Evolutionary conservation across 2,329 filamentous ascomycete genomes (phyloP).

Genomic region (Neofusicoccum sp.): DNA sequence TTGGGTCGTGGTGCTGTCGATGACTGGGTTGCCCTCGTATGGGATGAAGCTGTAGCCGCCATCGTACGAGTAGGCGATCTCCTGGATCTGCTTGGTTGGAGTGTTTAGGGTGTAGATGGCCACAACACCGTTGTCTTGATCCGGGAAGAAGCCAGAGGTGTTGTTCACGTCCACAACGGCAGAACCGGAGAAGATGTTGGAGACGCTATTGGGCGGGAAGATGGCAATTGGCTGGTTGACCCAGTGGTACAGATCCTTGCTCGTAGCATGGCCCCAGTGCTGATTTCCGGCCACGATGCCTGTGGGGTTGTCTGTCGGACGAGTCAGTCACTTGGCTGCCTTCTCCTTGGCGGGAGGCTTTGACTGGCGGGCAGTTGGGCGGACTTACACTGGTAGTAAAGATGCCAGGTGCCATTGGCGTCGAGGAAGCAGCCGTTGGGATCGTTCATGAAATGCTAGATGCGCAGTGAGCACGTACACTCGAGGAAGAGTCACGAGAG

Average conservation of each 20-base stretch:
- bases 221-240: conserved; percentile 63
- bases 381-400: conserved; percentile 61
- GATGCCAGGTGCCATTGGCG: conserved; percentile 57
- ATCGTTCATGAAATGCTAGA: conserved; percentile 54
- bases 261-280: conserved; percentile 67
- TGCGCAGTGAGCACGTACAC: not conserved
- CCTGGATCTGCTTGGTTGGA: conserved; percentile 51
- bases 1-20: conserved; percentile 53
- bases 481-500: conserved; percentile 23
- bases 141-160: conserved; percentile 63
- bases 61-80: conserved; percentile 61
- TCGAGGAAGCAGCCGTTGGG: conserved; percentile 64
- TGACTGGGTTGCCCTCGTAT: conserved; percentile 61
- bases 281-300: conserved; percentile 55
- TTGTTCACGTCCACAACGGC: conserved; percentile 62
- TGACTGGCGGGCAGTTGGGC: not conserved
- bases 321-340: conserved; percentile 18
- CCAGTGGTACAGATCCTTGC: conserved; percentile 62
- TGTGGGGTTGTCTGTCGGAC: conserved; percentile 48
- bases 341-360: not conserved
- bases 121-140: conserved; percentile 60
- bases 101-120: conserved; percentile 56
- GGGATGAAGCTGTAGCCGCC: conserved; percentile 61
- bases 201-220: conserved; percentile 55
- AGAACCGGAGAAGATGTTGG: conserved; percentile 55